phyloP scores from a whole-genome alignment of 2,329 filamentous ascomycete species.

The Trichophyton simii region DNA sequence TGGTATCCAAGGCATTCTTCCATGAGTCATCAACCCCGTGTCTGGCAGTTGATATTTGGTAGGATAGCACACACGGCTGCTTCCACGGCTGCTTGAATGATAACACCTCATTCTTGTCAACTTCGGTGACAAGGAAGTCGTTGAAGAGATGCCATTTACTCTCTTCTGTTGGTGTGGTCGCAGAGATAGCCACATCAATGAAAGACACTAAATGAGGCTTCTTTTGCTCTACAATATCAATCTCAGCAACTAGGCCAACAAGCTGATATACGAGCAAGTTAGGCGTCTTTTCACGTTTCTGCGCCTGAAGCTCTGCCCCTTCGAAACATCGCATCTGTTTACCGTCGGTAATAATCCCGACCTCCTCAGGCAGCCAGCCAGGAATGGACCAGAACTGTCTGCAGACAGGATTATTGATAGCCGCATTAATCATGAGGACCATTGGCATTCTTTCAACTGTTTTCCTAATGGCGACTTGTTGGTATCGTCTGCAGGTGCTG shows the following conservation, averaged over 20 bases:
- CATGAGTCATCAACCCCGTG: constrained; percentile 75
- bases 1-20: constrained; percentile 74
- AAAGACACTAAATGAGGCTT: constrained; percentile 85
- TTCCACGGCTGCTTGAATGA: constrained; percentile 90
- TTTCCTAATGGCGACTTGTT: constrained; percentile 73
- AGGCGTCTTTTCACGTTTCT: constrained; percentile 65
- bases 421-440: constrained; percentile 77
- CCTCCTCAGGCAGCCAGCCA: constrained; percentile 85
- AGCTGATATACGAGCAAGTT: constrained; percentile 83
- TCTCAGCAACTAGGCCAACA: constrained; percentile 78
- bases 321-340: constrained; percentile 94
- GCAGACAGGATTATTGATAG: constrained; percentile 58
- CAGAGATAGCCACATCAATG: constrained; percentile 57
- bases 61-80: constrained; percentile 73
- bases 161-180: constrained; percentile 38
- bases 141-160: constrained; percentile 94
- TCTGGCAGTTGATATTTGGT: constrained; percentile 67
- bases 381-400: constrained; percentile 70
- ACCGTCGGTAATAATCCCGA: constrained; percentile 79
- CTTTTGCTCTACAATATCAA: constrained; percentile 72
- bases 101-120: constrained; percentile 70
- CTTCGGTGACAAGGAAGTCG: constrained; percentile 78
- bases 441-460: constrained; percentile 69
- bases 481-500: constrained; percentile 77
- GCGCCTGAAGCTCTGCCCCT: constrained; percentile 71